Base-by-base conservation (phyloP, 768 basidiomycete species). In the Boletus patriciae region DNA sequence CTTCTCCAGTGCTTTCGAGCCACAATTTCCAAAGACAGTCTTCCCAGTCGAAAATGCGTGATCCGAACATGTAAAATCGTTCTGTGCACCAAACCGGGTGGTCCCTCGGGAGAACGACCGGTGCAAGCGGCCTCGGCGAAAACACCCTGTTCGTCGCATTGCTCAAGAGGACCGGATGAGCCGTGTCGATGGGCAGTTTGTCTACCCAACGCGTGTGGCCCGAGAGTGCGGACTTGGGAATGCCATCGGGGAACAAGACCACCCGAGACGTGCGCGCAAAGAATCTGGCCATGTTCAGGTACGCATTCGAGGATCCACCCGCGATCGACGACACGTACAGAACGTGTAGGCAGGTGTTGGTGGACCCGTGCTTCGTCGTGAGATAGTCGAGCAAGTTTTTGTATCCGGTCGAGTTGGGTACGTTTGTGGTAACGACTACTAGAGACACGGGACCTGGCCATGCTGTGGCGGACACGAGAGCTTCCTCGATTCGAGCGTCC, bases 21-120 rank as follows among this genome's bases (percentile, higher is more conserved):
- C 81, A 81, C 54, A 86, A 56, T 62, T 84, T 82, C 85, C 86
- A 88, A 15, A 87, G 68, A 65, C 86, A 88, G 55, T 85, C 83
- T 34, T 78, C 74, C 86, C 86, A 88, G 55, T 86, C 83, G 4
- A 75, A 68, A 1, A 62, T 57, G 21, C 84, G 82, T 23, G 79
- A 77, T 34, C 70, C 67, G 45, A 70, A 66, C 18, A 78, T 60
- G 56, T 83, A 80, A 54, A 79, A 73, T 37, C 84, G 78, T 55
- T 87, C 85, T 2, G 80, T 77, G 60, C 86, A 88, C 86, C 86
- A 88, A 10, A 80, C 64, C 1, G 77, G 73, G 59, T 82, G 71
- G 61, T 83, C 73, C 63, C 62, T 75, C 57, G 61, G 66, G 62
- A 72, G 63, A 21, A 84, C 57, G 16, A 83, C 60, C 3, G 86